These are phyloP conservation scores for Myxozyma sirexii DNA, from an alignment of 805 yeast species.

Conservation along the genomic window DNA sequence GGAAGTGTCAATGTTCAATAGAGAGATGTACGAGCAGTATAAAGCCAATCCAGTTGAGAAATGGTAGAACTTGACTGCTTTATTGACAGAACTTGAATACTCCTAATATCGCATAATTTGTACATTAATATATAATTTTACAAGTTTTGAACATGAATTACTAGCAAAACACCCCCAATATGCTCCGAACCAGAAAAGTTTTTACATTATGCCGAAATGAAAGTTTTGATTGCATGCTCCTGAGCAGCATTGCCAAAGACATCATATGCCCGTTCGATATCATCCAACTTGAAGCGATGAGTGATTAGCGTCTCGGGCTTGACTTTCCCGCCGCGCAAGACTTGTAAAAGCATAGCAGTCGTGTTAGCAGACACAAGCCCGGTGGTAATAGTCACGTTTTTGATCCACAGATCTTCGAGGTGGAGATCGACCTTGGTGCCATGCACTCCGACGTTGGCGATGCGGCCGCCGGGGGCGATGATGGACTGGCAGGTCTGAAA, in stretches of 20 bases:
- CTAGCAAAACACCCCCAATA: too few species aligned
- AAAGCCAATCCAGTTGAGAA: conserved; percentile 86
- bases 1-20: conserved; percentile 81
- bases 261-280: conserved; percentile 26
- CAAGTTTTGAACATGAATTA: too few species aligned
- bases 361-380: conserved; percentile 30
- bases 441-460: conserved; percentile 31
- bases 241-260: conserved; percentile 32
- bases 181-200: too few species aligned
- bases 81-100: too few species aligned
- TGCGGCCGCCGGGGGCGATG: conserved; percentile 30
- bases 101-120: background rate
- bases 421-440: conserved; percentile 26
- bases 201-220: conserved; percentile 15
- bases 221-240: conserved; percentile 30
- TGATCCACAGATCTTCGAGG: conserved; percentile 26
- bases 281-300: conserved; percentile 31
- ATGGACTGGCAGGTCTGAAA: conserved; percentile 24
- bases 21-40: conserved; percentile 63
- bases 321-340: conserved; percentile 27
- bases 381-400: conserved; percentile 25
- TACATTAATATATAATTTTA: too few species aligned
- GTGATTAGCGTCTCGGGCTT: conserved; percentile 28
- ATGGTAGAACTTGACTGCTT: too few species aligned
- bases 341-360: conserved; percentile 23